Evolutionary conservation across 768 basidiomycete species (phyloP), one percentile per base, ranked within the genome.

Genomic region (Boletus edulis): DNA sequence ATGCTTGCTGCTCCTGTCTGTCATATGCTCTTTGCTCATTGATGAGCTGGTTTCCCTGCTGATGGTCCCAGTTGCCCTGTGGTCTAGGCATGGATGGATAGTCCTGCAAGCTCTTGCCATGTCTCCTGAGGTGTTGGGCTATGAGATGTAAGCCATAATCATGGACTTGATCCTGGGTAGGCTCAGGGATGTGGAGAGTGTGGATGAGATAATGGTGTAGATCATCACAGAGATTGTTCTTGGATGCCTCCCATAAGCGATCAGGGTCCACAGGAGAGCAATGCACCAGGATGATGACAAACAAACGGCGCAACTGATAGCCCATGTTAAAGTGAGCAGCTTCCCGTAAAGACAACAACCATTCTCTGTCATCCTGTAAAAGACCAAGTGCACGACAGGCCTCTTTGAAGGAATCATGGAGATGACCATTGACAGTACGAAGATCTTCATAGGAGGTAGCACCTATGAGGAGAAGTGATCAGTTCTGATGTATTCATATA

Each of bases 351-450:
- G 79, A 81, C 7, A 56, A 55, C 0, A 62, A 17, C 75, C 77
- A 81, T 59, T 83, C 79, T n/a, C 60, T 60, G 61, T 83, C 75
- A 72, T 80, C 73, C 20, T 78, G 70, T 5, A 82, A 64, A 0
- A 82, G 70, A 1, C 77, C 78, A 7, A 49, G 46, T 20, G 71
- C 70, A 15, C 67, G n/a, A 51, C 80, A 82, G 3, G 78, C 78
- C 1, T 70, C 73, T 32, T 67, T 62, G 46, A 75, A 81, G 1
- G 72, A 73, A 0, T 56, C 49, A 65, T 69, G 59, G 0, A 59
- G 35, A 3, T 61, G 29, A 3, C 52, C 46, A 54, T 60, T 13
- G 2, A 50, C 17, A 49, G 55, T 56, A 13, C 7, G 3, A 17
- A 58, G 49, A n/a, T 55, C 1, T 12, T 58, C 49, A 58, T 38